Percentiles rank a stretch among this genome's conserved stretches.
phyloP scores from a whole-genome alignment of 345 rosid genomes.

The Raphanus sativus region DNA sequence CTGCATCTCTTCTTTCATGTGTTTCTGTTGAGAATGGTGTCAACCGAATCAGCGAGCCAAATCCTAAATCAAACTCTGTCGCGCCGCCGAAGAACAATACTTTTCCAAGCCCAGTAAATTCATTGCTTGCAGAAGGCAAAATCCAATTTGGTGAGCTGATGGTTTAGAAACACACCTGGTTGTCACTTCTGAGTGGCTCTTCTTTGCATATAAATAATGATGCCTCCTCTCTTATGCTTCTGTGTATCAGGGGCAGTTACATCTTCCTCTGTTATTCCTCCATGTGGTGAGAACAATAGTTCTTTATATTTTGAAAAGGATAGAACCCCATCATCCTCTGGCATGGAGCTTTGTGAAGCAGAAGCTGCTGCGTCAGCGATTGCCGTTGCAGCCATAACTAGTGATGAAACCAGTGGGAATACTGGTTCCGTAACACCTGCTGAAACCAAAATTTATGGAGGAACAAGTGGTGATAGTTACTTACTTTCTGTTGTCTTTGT shows the following conservation, averaged over 20 bases:
- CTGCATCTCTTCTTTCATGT: slow-evolving; percentile 63
- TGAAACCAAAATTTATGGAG: slow-evolving; percentile 64
- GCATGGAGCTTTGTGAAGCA: slow-evolving; percentile 73
- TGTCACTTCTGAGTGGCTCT: slow-evolving; percentile 32
- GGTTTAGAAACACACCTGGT: slow-evolving; percentile 5
- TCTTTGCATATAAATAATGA: neutral
- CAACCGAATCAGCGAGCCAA: slow-evolving; percentile 52
- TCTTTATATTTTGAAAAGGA: slow-evolving; percentile 71
- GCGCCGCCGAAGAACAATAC: slow-evolving; percentile 59
- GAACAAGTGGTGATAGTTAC: slow-evolving; percentile 39
- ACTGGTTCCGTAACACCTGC: slow-evolving; percentile 50
- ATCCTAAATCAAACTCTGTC: slow-evolving; percentile 51
- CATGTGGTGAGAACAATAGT: slow-evolving; percentile 52
- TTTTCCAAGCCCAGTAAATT: slow-evolving; percentile 70
- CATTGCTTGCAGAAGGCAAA: slow-evolving; percentile 92
- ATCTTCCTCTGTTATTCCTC: slow-evolving; percentile 71
- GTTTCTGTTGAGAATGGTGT: slow-evolving; percentile 64
- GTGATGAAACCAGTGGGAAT: slow-evolving; percentile 67
- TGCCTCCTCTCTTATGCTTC: neutral
- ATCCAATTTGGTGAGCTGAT: slow-evolving; percentile 87
- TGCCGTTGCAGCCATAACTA: slow-evolving; percentile 92
- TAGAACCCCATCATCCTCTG: slow-evolving; percentile 50
- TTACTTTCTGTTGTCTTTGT: neutral
- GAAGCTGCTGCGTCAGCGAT: slow-evolving; percentile 94
- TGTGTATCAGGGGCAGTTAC: slow-evolving; percentile 79